phyloP scores from a whole-genome alignment of 257 asterid genomes.

The Capsicum rhomboideum region DNA sequence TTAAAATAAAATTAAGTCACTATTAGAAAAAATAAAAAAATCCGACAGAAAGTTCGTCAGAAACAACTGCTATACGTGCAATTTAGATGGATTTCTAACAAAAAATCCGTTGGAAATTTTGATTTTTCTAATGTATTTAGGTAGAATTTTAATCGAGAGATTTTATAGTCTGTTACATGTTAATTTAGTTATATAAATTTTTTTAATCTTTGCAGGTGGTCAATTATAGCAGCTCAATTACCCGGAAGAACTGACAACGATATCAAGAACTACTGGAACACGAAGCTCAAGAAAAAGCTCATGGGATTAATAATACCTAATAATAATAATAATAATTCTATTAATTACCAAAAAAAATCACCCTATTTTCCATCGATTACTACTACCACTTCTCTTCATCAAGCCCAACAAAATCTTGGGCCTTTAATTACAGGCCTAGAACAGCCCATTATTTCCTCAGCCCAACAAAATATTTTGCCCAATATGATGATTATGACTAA shows the following conservation, averaged over 20 bases:
- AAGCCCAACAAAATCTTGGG: neutral
- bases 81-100: too few species aligned
- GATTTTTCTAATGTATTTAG: neutral
- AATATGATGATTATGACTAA: neutral
- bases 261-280: constrained; percentile 87
- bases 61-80: too few species aligned
- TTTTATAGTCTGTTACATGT: neutral
- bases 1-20: too few species aligned
- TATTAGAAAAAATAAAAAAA: too few species aligned
- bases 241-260: constrained; percentile 86
- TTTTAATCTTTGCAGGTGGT: constrained; percentile 43
- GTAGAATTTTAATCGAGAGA: neutral
- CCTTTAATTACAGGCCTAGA: constrained; percentile 5
- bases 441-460: constrained; percentile 15
- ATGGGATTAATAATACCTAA: constrained; percentile 23
- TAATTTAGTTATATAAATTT: neutral
- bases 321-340: neutral
- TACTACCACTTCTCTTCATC: constrained; percentile 2
- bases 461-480: constrained; percentile 18
- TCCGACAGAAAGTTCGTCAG: too few species aligned
- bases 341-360: constrained; percentile 10
- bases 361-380: constrained; percentile 19
- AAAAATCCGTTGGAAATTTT: too few species aligned
- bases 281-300: constrained; percentile 80
- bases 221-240: constrained; percentile 68